Conservation (phyloP, 2,329 filamentous ascomycete species). For the Didymella pomorum region DNA sequence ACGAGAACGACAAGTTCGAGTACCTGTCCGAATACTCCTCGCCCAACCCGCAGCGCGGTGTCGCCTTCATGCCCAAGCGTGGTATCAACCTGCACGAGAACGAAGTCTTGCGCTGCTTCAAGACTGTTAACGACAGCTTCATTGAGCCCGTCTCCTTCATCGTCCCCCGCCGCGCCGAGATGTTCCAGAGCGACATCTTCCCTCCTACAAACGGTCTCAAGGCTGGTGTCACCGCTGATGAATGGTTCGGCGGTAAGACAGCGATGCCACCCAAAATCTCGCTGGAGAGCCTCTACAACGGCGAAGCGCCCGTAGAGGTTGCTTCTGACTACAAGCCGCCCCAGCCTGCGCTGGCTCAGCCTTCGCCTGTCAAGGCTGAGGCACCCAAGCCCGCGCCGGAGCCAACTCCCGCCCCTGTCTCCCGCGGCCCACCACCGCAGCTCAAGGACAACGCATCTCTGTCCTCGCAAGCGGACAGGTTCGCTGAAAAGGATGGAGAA, state of each 20-base stretch:
- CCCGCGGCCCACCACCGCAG: slow-evolving; percentile 67
- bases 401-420: slow-evolving; percentile 59
- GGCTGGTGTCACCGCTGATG: slow-evolving; percentile 77
- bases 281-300: slow-evolving; percentile 89
- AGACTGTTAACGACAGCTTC: slow-evolving; percentile 93
- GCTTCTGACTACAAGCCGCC: slow-evolving; percentile 71
- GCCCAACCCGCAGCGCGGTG: slow-evolving; percentile 89
- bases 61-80: slow-evolving; percentile 93
- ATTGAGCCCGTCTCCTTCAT: slow-evolving; percentile 98
- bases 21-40: slow-evolving; percentile 98
- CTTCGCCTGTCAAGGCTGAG: slow-evolving; percentile 62
- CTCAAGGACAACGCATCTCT: slow-evolving; percentile 88
- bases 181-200: slow-evolving; percentile 97
- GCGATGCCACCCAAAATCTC: slow-evolving; percentile 90
- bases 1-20: slow-evolving; percentile 98
- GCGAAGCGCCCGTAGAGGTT: slow-evolving; percentile 79
- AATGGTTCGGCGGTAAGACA: slow-evolving; percentile 89
- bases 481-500: slow-evolving; percentile 77
- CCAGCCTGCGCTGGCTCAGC: slow-evolving; percentile 45
- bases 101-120: slow-evolving; percentile 89
- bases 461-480: slow-evolving; percentile 83
- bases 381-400: slow-evolving; percentile 54
- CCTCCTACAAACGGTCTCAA: slow-evolving; percentile 83
- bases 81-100: slow-evolving; percentile 97
- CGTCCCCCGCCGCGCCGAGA: slow-evolving; percentile 89